Evolutionary conservation across 2,329 filamentous ascomycete genomes (phyloP), one percentile per base, ranked within the genome.

Genomic region (Blumeriella jaapii): DNA sequence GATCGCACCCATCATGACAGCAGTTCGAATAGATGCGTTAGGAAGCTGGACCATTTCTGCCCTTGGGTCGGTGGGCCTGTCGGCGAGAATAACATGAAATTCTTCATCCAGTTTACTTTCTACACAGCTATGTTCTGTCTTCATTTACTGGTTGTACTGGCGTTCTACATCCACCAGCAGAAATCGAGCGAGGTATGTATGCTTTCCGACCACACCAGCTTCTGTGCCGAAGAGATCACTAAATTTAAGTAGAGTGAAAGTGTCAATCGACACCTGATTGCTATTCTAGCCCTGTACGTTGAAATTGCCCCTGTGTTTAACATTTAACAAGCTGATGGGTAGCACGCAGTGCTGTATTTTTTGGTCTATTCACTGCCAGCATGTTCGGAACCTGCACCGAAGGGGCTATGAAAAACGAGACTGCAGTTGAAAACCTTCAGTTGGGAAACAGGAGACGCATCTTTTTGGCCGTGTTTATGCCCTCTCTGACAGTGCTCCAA

Each of bases 51-150:
- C 45, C 89, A 96, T 54, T 91, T 87, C 51, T 98, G 91, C 53
- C 91, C 89, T 0, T 96, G 77, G 82, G 87, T 93, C n/a, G 89
- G 89, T 3, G 91, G 89, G 14, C 82, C 94, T 46, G 78, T 98
- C 7, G 81, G 77, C 0, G 87, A 95, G 56, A 86, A 75, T 2
- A 75, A 79, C 2, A 87, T 89, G 63, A 95, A 95, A 51, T 95
- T 84, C 59, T 96, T 98, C 53, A 64, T 86, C 8, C 91, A 95
- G 47, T 94, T 95, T 53, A 75, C 77, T 11, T 68, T 73, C 27
- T 94, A 91, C 55, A 75, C 75, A 1, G 61, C 73, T 4, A 49
- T 84, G 3, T 83, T 78, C 48, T 85, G 78, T 46, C 57, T 64
- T 2, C 70, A 82, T 39, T 59, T 71, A 7, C 59, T 93, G 31